Evolutionary conservation across 108 stramenopile genomes (phyloP).

Genomic region (Schizochytrium sp.): DNA sequence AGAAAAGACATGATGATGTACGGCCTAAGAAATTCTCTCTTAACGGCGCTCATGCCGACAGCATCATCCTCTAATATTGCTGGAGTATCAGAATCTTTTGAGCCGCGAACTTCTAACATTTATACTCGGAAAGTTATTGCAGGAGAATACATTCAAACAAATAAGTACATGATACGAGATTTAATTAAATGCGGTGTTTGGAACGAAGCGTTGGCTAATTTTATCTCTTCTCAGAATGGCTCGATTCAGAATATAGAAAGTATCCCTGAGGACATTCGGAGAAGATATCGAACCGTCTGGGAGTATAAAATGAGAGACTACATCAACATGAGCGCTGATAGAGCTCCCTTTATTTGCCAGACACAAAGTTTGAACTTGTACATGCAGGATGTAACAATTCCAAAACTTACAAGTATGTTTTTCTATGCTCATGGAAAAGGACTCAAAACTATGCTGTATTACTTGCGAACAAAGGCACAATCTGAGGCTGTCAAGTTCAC

Average conservation of each 20-base stretch:
- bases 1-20: slow-evolving; percentile 78
- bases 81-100: slow-evolving; percentile 97
- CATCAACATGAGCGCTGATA: slow-evolving; percentile 73
- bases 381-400: slow-evolving; percentile 66
- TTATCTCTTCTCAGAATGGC: neutral
- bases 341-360: slow-evolving; percentile 78
- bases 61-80: slow-evolving; percentile 96
- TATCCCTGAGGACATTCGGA: neutral
- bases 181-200: neutral
- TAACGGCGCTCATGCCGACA: slow-evolving; percentile 98
- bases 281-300: slow-evolving; percentile 26
- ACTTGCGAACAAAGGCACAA: slow-evolving; percentile 74
- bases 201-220: neutral
- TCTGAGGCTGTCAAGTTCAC: slow-evolving; percentile 81
- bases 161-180: slow-evolving; percentile 11
- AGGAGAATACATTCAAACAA: slow-evolving; percentile 89
- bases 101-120: slow-evolving; percentile 95
- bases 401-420: slow-evolving; percentile 78
- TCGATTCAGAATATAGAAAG: neutral
- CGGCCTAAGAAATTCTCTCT: slow-evolving; percentile 92
- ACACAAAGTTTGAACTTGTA: slow-evolving; percentile 76
- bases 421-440: slow-evolving; percentile 69
- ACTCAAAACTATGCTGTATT: slow-evolving; percentile 78
- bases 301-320: slow-evolving; percentile 3
- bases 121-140: slow-evolving; percentile 95